Conservation (phyloP, 257 asterid species). For the Henckelia pumila region DNA sequence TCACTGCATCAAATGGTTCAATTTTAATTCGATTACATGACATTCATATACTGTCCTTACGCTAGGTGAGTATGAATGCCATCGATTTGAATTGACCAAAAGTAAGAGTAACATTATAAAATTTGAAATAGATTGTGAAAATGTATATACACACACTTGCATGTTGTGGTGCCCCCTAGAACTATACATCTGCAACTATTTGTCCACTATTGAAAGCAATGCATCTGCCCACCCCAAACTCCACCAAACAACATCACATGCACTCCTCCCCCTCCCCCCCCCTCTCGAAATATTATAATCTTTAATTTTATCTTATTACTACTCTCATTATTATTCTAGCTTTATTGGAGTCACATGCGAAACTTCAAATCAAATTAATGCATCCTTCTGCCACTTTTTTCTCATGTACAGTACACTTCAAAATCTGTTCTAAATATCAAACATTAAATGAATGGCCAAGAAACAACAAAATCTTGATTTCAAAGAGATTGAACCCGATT, state of each 20-base stretch:
- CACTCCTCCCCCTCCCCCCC: slow-evolving; percentile 5
- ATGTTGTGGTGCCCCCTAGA: slow-evolving; percentile 25
- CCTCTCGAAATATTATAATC: background rate
- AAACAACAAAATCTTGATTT: background rate
- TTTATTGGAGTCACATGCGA: slow-evolving; percentile 5
- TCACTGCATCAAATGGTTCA: too few species aligned
- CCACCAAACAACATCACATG: slow-evolving; percentile 30
- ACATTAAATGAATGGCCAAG: background rate
- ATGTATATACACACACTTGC: slow-evolving; percentile 25
- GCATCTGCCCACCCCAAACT: slow-evolving; percentile 32
- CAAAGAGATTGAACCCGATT: too few species aligned
- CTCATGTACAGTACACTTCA: slow-evolving; percentile 9
- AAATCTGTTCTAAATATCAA: slow-evolving; percentile 4
- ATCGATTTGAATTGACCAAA: too few species aligned
- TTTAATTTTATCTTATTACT: slow-evolving; percentile 13
- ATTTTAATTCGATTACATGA: too few species aligned
- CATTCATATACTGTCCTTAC: too few species aligned
- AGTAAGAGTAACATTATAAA: too few species aligned
- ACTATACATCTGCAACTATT: slow-evolving; percentile 20
- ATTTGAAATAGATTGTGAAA: slow-evolving; percentile 16
- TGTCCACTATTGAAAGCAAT: slow-evolving; percentile 26
- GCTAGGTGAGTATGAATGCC: too few species aligned
- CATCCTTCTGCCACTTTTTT: slow-evolving; percentile 4
- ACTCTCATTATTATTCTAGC: background rate
- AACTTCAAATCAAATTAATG: slow-evolving; percentile 11